A percentile compares a stretch with the other conserved stretches of the same genome.
These are phyloP conservation scores for Scheffersomyces stambukii DNA, from an alignment of 1,139 yeast genomes.

Conservation along the genomic window DNA sequence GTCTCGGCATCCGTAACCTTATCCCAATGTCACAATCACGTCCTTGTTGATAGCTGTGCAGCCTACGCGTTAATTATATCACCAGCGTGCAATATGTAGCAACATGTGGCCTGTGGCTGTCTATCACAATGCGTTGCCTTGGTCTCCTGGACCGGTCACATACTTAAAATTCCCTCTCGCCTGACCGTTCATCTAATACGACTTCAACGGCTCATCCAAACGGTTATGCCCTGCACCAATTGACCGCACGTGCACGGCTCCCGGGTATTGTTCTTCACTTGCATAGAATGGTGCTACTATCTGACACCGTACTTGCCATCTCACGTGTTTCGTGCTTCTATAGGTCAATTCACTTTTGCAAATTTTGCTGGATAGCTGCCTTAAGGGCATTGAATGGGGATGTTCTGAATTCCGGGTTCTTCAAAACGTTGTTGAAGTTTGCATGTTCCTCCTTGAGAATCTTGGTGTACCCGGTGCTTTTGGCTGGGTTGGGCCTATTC, in stretches of 20 bases:
- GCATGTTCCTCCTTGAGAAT: conserved; percentile 52
- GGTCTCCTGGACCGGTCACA: background rate
- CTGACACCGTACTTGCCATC: background rate
- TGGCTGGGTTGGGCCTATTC: conserved; percentile 59
- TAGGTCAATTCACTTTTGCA: conserved; percentile 4
- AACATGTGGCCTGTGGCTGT: background rate
- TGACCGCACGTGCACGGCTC: too few relatives aligned
- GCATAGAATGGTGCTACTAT: too few relatives aligned
- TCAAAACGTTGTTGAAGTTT: conserved; percentile 52
- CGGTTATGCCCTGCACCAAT: too few relatives aligned
- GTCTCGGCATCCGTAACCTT: too few relatives aligned
- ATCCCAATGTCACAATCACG: too few relatives aligned
- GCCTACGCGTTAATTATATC: too few relatives aligned
- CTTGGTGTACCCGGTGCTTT: conserved; percentile 51
- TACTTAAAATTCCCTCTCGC: too few relatives aligned
- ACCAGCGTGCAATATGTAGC: too few relatives aligned
- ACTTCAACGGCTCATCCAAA: too few relatives aligned
- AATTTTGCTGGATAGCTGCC: conserved; percentile 28
- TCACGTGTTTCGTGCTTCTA: background rate
- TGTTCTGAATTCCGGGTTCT: conserved; percentile 45
- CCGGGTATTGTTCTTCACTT: too few relatives aligned
- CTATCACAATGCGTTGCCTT: background rate
- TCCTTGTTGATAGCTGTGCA: too few relatives aligned
- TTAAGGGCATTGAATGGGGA: conserved; percentile 60
- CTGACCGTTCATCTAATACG: too few relatives aligned